These are phyloP conservation scores for Reticulascus tulasneorum DNA, from an alignment of 2,329 filamentous ascomycete species.

Conservation along the genomic window DNA sequence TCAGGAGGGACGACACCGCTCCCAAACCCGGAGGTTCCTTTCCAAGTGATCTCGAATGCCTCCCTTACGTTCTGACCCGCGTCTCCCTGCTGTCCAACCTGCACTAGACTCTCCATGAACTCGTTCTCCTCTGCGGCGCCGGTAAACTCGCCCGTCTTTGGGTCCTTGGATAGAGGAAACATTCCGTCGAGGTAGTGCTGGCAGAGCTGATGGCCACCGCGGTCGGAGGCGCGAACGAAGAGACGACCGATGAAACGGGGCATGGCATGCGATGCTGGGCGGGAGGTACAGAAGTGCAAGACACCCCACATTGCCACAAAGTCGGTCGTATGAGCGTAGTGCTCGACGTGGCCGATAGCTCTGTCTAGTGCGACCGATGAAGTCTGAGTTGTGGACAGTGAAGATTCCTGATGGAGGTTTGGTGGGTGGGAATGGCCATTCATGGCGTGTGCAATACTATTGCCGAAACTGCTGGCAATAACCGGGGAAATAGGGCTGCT, in stretches of 20 bases:
- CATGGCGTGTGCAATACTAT: background rate
- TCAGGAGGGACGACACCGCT: slow-evolving; percentile 27
- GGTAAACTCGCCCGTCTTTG: slow-evolving; percentile 33
- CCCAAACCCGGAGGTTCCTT: slow-evolving; percentile 34
- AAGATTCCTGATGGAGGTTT: slow-evolving; percentile 18
- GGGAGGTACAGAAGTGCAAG: slow-evolving; percentile 51
- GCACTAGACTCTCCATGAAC: slow-evolving; percentile 58
- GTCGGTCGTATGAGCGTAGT: slow-evolving; percentile 72
- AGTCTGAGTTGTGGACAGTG: slow-evolving; percentile 29
- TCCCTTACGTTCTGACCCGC: slow-evolving; percentile 41
- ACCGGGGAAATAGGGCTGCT: slow-evolving; percentile 10
- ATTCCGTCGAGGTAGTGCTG: slow-evolving; percentile 61
- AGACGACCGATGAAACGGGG: slow-evolving; percentile 61
- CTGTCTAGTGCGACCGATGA: slow-evolving; percentile 36
- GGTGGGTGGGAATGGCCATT: background rate
- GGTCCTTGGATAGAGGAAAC: slow-evolving; percentile 49
- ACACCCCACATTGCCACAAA: slow-evolving; percentile 74
- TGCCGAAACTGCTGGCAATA: background rate
- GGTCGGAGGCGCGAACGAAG: slow-evolving; percentile 38
- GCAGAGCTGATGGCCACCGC: slow-evolving; percentile 51
- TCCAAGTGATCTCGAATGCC: slow-evolving; percentile 44
- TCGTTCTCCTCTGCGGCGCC: slow-evolving; percentile 46
- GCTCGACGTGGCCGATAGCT: slow-evolving; percentile 70
- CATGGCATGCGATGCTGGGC: slow-evolving; percentile 33
- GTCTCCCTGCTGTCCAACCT: slow-evolving; percentile 38